Evolutionary conservation across 352 stramenopile species (phyloP), one percentile per base, ranked within the genome.

Genomic region (Sclerospora graminicola): DNA sequence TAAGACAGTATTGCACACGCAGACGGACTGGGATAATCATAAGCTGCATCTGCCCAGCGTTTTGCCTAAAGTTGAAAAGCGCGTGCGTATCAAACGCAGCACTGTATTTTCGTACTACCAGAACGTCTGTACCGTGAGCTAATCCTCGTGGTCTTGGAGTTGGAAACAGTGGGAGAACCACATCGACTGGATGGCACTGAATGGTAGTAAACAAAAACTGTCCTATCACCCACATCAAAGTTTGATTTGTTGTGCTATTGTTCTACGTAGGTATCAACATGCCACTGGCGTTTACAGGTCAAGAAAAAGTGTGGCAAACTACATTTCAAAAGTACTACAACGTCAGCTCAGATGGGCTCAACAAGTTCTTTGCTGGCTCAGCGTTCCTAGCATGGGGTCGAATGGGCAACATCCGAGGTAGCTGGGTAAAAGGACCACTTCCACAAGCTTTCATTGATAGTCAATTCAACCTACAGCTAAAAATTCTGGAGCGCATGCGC

Each of bases 141-240:
- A 97, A 59, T 92, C 78, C 30, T 84, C 82, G 36, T 92, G 84
- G 63, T 73, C 70, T 34, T 96, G 89, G 80, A 71, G 79, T 14
- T 94, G 82, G 78, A 20, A 54, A n/a, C 61, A 88, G 47, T 97
- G 88, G 88, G 78, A 95, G 57, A 59, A 64, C 2, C 84, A 96
- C 58, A 85, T 97, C 45, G 86, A 97, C 65, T 96, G 85, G 84
- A 92, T 96, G 74, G 84, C 83, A 11, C 55, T 96, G n/a, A 94
- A 89, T 36, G 86, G 76, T 77, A n/a, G 28, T 4, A n/a, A n/a
- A n/a, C n/a, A n/a, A n/a, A n/a, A n/a, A n/a, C n/a, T n/a, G n/a
- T n/a, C n/a, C n/a, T n/a, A n/a, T n/a, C n/a, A n/a, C n/a, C n/a
- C n/a, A n/a, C n/a, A n/a, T n/a, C n/a, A n/a, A n/a, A n/a, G n/a